A percentile compares a stretch with the other conserved stretches of the same genome.
Conservation (phyloP, 1,139 yeast genomes). For the Blastobotrys ciferrii region DNA sequence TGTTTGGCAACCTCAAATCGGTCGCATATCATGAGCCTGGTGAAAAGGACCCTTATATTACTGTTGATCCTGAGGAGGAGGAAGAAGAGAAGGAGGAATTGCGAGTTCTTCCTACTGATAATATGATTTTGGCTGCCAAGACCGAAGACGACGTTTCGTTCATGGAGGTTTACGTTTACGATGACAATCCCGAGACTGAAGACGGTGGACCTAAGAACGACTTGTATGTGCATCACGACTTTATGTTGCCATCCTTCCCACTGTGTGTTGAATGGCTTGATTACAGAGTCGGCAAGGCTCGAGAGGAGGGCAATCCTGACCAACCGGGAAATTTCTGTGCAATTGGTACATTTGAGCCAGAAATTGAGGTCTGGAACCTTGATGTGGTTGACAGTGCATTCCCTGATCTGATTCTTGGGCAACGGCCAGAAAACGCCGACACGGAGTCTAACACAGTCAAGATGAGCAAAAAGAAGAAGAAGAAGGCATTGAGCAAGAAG, state of each 20-base stretch:
- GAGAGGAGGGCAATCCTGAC: conserved; percentile 34
- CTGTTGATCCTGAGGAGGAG: conserved; percentile 55
- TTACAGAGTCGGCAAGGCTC: conserved; percentile 44
- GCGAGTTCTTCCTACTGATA: conserved; percentile 88
- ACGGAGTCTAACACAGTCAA: conserved; percentile 36
- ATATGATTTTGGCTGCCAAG: conserved; percentile 83
- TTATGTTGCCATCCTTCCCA: conserved; percentile 97
- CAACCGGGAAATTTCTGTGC: conserved; percentile 89
- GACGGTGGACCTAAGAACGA: conserved; percentile 62
- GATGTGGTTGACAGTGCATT: conserved; percentile 91
- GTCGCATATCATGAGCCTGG: conserved; percentile 58
- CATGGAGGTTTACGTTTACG: conserved; percentile 90
- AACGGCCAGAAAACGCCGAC: conserved; percentile 53
- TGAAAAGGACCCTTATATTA: conserved; percentile 70
- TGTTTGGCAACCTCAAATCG: conserved; percentile 44
- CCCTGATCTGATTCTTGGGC: conserved; percentile 92
- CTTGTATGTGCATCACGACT: conserved; percentile 91
- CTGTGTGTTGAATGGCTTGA: conserved; percentile 94
- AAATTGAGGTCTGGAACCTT: conserved; percentile 93
- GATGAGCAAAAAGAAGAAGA: conserved; percentile 48
- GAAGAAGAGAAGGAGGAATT: conserved; percentile 73
- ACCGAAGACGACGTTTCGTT: conserved; percentile 95
- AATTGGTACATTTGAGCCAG: conserved; percentile 95
- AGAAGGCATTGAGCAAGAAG: conserved; percentile 47
- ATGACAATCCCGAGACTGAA: conserved; percentile 66